phyloP scores from a whole-genome alignment of 2,329 filamentous ascomycete genomes.

The Calycina marina region DNA sequence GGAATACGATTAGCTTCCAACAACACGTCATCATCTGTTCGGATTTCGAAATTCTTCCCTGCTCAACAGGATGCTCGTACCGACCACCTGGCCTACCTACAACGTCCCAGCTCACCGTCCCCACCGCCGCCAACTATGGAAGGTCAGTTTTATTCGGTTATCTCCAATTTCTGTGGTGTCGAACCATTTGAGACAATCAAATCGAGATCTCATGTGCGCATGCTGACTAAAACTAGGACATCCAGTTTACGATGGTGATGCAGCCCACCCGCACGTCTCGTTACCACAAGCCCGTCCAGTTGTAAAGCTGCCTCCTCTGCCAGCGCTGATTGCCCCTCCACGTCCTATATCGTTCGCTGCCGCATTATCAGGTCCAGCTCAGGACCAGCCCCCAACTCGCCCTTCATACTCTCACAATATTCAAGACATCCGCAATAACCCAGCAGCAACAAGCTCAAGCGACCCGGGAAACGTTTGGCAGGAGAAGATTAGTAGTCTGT shows the following conservation, averaged over 20 bases:
- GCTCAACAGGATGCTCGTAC: conserved; percentile 29
- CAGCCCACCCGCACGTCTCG: conserved; percentile 49
- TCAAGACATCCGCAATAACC: conserved; percentile 25
- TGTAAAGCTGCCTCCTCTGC: conserved; percentile 55
- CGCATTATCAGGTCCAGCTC: conserved; percentile 21
- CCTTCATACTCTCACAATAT: conserved; percentile 25
- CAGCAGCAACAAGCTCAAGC: conserved; percentile 4
- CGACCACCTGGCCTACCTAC: too few relatives aligned
- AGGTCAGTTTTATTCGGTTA: too few relatives aligned
- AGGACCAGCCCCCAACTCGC: conserved; percentile 7
- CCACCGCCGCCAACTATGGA: conserved; percentile 58
- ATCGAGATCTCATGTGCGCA: too few relatives aligned
- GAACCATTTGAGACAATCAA: too few relatives aligned
- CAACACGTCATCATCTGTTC: conserved; percentile 32
- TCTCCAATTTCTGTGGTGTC: too few relatives aligned
- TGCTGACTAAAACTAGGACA: too few relatives aligned
- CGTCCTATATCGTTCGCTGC: conserved; percentile 30
- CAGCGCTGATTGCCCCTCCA: conserved; percentile 28
- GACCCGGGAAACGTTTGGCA: conserved; percentile 45
- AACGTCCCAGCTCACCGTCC: conserved; percentile 47
- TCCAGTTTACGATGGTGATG: conserved; percentile 57
- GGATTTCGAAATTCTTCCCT: conserved; percentile 49
- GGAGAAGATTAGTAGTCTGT: conserved; percentile 66
- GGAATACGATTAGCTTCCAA: too few relatives aligned
- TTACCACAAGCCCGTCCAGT: conserved; percentile 57